phyloP scores from a whole-genome alignment of 768 basidiomycete species.

The Mycena latifolia region DNA sequence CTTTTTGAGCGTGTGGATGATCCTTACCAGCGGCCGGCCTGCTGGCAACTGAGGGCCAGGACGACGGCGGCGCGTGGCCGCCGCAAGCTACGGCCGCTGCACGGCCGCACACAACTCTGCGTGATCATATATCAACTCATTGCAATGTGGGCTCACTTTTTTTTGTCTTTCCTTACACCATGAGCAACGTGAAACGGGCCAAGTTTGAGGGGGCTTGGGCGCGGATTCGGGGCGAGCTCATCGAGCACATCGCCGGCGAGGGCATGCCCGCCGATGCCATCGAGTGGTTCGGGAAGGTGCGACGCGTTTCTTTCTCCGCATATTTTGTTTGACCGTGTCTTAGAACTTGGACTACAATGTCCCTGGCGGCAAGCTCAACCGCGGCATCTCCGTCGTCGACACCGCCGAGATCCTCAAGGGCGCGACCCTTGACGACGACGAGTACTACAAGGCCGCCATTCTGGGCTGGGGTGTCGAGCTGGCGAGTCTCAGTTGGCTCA shows the following conservation, averaged over 20 bases:
- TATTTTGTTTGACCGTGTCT: background rate
- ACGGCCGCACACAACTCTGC: no score
- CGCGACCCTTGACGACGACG: constrained; percentile 75
- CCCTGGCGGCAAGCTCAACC: constrained; percentile 96
- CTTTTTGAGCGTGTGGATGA: no score
- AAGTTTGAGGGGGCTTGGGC: constrained; percentile 83
- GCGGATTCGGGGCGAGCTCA: constrained; percentile 80
- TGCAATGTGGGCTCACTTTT: no score
- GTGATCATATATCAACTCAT: no score
- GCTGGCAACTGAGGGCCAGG: no score
- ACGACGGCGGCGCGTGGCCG: no score
- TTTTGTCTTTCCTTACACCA: constrained; percentile 12
- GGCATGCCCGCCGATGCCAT: constrained; percentile 88
- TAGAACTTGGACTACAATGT: constrained; percentile 94
- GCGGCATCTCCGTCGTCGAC: constrained; percentile 96
- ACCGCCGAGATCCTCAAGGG: constrained; percentile 91
- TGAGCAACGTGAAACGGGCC: constrained; percentile 49
- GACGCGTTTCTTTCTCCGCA: background rate
- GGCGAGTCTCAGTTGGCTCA: constrained; percentile 59
- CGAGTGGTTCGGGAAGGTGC: constrained; percentile 86
- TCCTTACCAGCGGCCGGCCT: no score
- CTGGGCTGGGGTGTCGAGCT: constrained; percentile 97
- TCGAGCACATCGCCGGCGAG: constrained; percentile 73
- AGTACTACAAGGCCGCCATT: constrained; percentile 90
- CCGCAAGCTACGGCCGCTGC: no score